phyloP scores from a whole-genome alignment of 371 early-diverging fungal genomes.

The Coemansia sp. region DNA sequence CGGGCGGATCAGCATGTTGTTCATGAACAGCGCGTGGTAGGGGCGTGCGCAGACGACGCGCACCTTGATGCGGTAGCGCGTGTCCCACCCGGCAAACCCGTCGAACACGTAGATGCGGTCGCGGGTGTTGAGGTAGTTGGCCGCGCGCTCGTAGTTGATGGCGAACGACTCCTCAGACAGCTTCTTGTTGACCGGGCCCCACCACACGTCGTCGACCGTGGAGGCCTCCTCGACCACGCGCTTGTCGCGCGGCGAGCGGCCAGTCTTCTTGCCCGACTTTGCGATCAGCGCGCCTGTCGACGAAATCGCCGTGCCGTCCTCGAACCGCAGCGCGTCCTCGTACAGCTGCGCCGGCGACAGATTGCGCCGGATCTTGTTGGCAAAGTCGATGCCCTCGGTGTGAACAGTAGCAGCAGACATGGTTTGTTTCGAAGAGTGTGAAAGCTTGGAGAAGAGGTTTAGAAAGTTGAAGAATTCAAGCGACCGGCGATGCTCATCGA shows the following conservation, averaged over 20 bases:
- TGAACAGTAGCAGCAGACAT: constrained; percentile 19
- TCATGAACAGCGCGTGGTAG: constrained; percentile 95
- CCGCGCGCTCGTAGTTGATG: constrained; percentile 93
- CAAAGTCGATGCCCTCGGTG: constrained; percentile 45
- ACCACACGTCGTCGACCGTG: constrained; percentile 88
- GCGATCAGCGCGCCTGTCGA: constrained; percentile 90
- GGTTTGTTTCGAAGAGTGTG: not conserved
- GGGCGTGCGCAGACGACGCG: constrained; percentile 94
- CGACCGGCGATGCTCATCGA: too few relatives aligned
- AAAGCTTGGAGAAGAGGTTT: too few relatives aligned
- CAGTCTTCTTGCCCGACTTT: constrained; percentile 87
- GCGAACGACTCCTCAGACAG: constrained; percentile 86
- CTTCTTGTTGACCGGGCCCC: constrained; percentile 96
- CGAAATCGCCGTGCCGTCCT: constrained; percentile 85
- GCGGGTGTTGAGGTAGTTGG: constrained; percentile 95
- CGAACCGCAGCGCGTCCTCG: constrained; percentile 90
- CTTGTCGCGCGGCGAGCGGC: constrained; percentile 90
- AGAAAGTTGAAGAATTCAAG: too few relatives aligned
- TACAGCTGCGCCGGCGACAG: constrained; percentile 85
- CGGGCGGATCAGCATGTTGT: constrained; percentile 97
- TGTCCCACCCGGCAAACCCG: constrained; percentile 94
- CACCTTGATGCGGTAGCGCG: constrained; percentile 93
- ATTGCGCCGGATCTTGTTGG: constrained; percentile 53
- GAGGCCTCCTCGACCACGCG: constrained; percentile 91
- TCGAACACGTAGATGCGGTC: constrained; percentile 93